Base-by-base conservation (phyloP, 192 early-diverging fungal genomes). In the Gonapodya prolifera region DNA sequence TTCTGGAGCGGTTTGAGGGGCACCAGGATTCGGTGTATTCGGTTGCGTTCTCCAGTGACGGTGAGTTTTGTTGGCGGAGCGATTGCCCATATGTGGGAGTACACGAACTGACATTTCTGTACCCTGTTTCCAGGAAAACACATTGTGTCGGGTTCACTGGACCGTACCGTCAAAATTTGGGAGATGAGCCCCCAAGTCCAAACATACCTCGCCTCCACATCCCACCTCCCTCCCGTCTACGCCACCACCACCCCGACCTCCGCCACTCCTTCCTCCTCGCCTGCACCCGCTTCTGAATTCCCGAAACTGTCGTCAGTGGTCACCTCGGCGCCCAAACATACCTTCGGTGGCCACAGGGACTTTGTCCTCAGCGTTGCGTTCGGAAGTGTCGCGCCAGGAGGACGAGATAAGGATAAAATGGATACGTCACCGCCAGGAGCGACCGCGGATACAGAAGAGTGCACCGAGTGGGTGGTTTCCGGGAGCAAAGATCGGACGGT, bases 1-100 rank as follows among this genome's bases (percentile, higher is more conserved):
- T 94, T 16, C 82, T 97, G 34, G 94, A 97, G 83, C 89, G 94
- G 69, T 87, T 98, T 77, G 94, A 96, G 77, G 94, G 96, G 0
- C 97, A 98, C 86, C 92, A 93, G 80, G 94, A 98, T 82, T 94
- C 92, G 70, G 97, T 99, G 17, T 98, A 99, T 79, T 92, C 93
- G 1, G 95, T 99, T 34, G 93, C 97, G 0, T 98, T 99, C 79
- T 89, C 93, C 35, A 94, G 94, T 1, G 94, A 98, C 84, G 96
- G 96, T n/a, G n/a, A n/a, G n/a, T n/a, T n/a, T n/a, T n/a, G n/a
- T n/a, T n/a, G n/a, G n/a, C n/a, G n/a, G n/a, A n/a, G n/a, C n/a
- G n/a, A n/a, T n/a, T n/a, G n/a, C n/a, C n/a, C n/a, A n/a, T n/a
- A n/a, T n/a, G n/a, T n/a, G n/a, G n/a, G n/a, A n/a, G n/a, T n/a